phyloP scores from a whole-genome alignment of 129 eudicot genomes.

The Flaveria brownii region DNA sequence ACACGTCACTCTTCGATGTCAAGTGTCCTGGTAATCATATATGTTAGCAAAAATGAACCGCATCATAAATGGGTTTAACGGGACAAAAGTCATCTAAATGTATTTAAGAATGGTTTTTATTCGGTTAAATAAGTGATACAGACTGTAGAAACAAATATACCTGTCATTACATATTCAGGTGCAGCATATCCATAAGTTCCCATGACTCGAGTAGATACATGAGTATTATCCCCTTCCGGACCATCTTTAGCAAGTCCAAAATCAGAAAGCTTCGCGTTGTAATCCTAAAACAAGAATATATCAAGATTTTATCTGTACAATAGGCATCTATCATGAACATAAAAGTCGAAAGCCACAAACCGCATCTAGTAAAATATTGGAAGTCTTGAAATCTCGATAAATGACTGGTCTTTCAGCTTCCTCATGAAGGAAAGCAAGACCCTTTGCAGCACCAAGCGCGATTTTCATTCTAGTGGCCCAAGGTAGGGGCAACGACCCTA shows the following conservation, averaged over 20 bases:
- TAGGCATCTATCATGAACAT: not conserved
- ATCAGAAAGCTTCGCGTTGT: conserved; percentile 92
- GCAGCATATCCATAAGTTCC: conserved; percentile 96
- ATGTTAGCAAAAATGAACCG: not conserved
- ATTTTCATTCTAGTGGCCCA: conserved; percentile 85
- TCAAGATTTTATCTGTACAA: not conserved
- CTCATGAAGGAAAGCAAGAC: conserved; percentile 94
- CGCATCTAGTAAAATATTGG: conserved; percentile 74
- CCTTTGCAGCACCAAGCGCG: conserved; percentile 86
- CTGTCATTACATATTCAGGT: conserved; percentile 95
- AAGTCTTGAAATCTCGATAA: conserved; percentile 87
- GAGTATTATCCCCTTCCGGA: conserved; percentile 92
- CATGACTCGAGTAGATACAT: conserved; percentile 86
- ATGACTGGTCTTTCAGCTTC: conserved; percentile 89
- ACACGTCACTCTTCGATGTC: conserved; percentile 82
- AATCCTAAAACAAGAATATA: conserved; percentile 49
- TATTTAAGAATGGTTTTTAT: not conserved
- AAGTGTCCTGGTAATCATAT: conserved; percentile 59
- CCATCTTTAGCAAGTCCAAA: conserved; percentile 98
- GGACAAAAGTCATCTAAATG: not conserved
- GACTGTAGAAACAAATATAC: conserved; percentile 21
- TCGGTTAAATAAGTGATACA: not conserved
- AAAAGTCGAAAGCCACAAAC: conserved; percentile 40
- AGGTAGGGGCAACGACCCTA: conserved; percentile 86
- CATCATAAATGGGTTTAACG: not conserved